Evolutionary conservation across 1,284 basidiomycete species (phyloP), one percentile per base, ranked within the genome.

Genomic region (Gymnopus androsaceus): DNA sequence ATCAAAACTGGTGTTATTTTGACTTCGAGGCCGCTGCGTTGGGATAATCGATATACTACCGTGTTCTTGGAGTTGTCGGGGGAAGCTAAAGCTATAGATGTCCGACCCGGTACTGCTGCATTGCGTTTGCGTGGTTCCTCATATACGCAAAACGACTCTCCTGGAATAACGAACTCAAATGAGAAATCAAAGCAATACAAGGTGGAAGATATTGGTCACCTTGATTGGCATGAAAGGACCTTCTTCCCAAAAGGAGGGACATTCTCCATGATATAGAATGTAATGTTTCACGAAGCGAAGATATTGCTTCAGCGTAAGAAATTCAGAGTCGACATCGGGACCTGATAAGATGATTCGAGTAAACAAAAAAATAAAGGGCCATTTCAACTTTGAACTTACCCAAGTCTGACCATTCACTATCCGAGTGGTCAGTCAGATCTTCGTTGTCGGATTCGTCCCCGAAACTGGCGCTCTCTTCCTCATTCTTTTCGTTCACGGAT

Each of bases 371-470:
- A n/a, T 12, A 51, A 28, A 27, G 15, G 21, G 19, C 5, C n/a
- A 46, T 12, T 15, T 19, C 15, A 31, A 27, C 41, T 8, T 4
- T 57, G 19, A 36, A 51, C 58, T 38, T 57, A 69, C 66, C 68
- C 51, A 67, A 58, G 34, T 82, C 75, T 25, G 79, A 79, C 78
- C 80, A 79, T 37, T 84, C 81, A 61, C 81, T 84, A 40, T 81
- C 80, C 11, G 77, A 80, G 6, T 75, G 78, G 56, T 73, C 84
- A 2, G 82, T 86, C 40, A 87, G 62, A 64, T 86, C 86, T 31
- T 80, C 83, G 62, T 88, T 74, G 63, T 92, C 90, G 1, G 90
- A 92, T 68, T 92, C 90, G 61, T 92, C 90, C 3, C 82, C 82
- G 52, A 82, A 85, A 11, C 80, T 83, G 62, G 84, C 75, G 52